Conservation (phyloP, 2,329 filamentous ascomycete genomes). For the Cladorrhinum sp. region DNA sequence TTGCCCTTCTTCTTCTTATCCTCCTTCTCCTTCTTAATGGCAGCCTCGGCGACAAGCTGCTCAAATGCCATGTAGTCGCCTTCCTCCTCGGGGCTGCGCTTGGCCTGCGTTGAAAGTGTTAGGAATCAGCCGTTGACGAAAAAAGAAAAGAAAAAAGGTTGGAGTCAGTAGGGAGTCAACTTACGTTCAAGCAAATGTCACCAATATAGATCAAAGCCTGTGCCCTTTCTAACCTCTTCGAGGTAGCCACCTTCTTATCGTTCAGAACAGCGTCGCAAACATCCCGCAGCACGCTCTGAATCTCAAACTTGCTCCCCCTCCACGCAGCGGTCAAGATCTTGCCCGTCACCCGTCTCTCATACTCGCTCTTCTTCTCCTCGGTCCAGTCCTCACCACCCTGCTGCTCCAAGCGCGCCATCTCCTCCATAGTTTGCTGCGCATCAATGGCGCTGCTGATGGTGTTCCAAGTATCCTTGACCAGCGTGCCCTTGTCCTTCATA, state of each 20-base stretch:
- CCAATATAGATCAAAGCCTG: constrained; percentile 86
- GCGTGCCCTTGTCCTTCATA: constrained; percentile 91
- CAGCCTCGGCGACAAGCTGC: constrained; percentile 93
- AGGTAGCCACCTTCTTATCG: constrained; percentile 70
- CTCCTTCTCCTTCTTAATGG: constrained; percentile 90
- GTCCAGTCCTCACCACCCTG: constrained; percentile 96
- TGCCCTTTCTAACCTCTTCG: constrained; percentile 87
- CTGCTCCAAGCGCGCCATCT: constrained; percentile 96
- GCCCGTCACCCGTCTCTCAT: constrained; percentile 91
- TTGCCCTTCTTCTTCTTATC: constrained; percentile 65
- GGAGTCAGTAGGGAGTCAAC: constrained; percentile 27
- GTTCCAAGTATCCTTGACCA: constrained; percentile 98
- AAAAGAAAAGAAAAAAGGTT: background rate
- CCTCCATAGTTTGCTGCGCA: constrained; percentile 97
- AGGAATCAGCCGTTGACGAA: background rate
- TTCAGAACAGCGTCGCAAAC: constrained; percentile 88
- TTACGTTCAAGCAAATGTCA: constrained; percentile 83
- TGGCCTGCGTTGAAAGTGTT: constrained; percentile 56
- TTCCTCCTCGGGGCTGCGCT: constrained; percentile 90
- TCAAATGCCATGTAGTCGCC: constrained; percentile 99
- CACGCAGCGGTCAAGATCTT: constrained; percentile 97
- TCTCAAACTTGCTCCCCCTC: constrained; percentile 96
- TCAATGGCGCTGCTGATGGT: constrained; percentile 96
- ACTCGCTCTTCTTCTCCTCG: constrained; percentile 93
- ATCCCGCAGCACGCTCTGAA: constrained; percentile 90